These are phyloP conservation scores for Schizophyllum amplum DNA, from an alignment of 1,284 basidiomycete species.

Conservation along the genomic window DNA sequence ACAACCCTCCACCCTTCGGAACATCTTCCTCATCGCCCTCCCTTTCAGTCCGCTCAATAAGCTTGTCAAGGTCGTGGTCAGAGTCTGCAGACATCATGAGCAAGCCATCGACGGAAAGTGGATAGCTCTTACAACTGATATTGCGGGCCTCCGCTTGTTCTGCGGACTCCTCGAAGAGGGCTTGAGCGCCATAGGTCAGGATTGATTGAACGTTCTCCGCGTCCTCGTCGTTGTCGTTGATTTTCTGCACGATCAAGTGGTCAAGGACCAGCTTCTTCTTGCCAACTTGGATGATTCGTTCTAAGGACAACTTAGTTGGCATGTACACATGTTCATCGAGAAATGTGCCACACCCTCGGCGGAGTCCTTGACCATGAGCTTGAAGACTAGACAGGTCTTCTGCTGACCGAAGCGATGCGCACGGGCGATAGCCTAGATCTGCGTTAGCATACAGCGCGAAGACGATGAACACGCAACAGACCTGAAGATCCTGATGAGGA, in stretches of 20 bases:
- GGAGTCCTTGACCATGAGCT: conserved; percentile 84
- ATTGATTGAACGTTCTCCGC: conserved; percentile 74
- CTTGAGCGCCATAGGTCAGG: conserved; percentile 75
- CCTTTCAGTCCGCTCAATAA: conserved; percentile 77
- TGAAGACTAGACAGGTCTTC: conserved; percentile 84
- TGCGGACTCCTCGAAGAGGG: conserved; percentile 55
- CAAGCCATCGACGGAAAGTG: neutral
- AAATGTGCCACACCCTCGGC: conserved; percentile 60
- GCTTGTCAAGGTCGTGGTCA: conserved; percentile 70
- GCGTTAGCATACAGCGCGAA: conserved; percentile 1
- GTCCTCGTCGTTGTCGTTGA: conserved; percentile 72
- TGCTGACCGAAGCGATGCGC: conserved; percentile 79
- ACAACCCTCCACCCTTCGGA: conserved; percentile 35
- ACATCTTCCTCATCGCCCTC: conserved; percentile 51
- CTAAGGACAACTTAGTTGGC: conserved; percentile 30
- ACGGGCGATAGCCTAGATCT: conserved; percentile 75
- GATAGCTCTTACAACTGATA: conserved; percentile 53
- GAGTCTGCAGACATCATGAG: conserved; percentile 41
- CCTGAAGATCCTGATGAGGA: conserved; percentile 84
- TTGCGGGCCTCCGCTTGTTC: conserved; percentile 43
- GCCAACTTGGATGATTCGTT: conserved; percentile 79
- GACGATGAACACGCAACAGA: conserved; percentile 21
- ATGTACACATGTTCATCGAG: conserved; percentile 3
- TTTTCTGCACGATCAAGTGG: conserved; percentile 89
- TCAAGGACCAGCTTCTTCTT: conserved; percentile 90